Evolutionary conservation across 177 flowering plant genomes (phyloP).

Genomic region (Vitis hybrid): DNA sequence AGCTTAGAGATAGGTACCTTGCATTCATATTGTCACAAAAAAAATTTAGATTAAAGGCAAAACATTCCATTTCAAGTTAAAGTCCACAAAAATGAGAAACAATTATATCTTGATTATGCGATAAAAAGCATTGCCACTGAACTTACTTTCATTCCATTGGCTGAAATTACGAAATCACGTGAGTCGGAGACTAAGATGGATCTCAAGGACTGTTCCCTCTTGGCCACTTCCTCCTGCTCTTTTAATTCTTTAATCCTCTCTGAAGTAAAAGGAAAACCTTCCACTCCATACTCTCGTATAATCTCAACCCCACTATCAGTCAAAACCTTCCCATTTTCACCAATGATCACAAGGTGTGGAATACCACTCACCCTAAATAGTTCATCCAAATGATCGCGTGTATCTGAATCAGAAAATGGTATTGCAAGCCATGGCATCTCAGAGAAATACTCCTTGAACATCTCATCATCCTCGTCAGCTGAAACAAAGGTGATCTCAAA

Average conservation of each 20-base stretch:
- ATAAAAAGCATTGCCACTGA: background rate
- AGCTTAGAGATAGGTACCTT: conserved; percentile 42
- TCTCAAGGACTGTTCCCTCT: conserved; percentile 24
- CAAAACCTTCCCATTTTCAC: conserved; percentile 26
- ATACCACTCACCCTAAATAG: conserved; percentile 41
- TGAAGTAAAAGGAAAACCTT: conserved; percentile 41
- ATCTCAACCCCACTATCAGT: conserved; percentile 31
- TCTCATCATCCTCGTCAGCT: conserved; percentile 42
- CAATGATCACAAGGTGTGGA: conserved; percentile 40
- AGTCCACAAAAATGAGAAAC: background rate
- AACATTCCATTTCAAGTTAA: background rate
- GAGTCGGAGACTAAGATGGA: conserved; percentile 27
- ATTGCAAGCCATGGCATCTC: conserved; percentile 73
- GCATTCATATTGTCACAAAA: background rate
- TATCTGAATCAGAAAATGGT: conserved; percentile 43
- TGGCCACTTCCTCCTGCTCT: conserved; percentile 32
- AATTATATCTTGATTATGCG: background rate
- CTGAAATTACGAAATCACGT: conserved; percentile 30
- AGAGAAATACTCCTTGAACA: conserved; percentile 50
- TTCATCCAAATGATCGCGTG: conserved; percentile 24
- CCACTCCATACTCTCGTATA: conserved; percentile 34
- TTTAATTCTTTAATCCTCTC: conserved; percentile 29
- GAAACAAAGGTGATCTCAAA: conserved; percentile 56
- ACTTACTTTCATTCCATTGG: conserved; percentile 28
- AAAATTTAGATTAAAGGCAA: background rate